Conservation (phyloP, 495 filamentous ascomycete species). For the Aspergillus panamensis region DNA sequence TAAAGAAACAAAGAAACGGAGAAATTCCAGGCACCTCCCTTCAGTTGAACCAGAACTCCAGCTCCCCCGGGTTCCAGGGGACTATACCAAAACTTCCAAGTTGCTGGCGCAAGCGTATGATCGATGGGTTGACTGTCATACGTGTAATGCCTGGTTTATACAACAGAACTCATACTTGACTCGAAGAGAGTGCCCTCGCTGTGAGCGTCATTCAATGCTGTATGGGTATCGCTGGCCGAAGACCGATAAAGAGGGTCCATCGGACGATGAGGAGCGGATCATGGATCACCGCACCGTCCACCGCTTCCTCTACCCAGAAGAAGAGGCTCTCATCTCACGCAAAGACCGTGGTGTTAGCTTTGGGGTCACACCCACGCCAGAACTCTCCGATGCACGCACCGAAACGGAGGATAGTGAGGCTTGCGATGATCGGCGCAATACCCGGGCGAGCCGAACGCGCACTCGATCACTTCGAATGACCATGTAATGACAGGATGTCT, state of each 20-base stretch:
- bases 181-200: slow-evolving; percentile 78
- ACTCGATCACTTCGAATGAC: slow-evolving; percentile 39
- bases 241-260: slow-evolving; percentile 69
- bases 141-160: slow-evolving; percentile 76
- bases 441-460: slow-evolving; percentile 36
- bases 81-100: slow-evolving; percentile 70
- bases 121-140: slow-evolving; percentile 83
- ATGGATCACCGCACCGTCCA: slow-evolving; percentile 71
- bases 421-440: slow-evolving; percentile 32
- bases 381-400: slow-evolving; percentile 38
- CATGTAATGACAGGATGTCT: slow-evolving; percentile 31
- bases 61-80: slow-evolving; percentile 59
- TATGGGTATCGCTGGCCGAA: slow-evolving; percentile 97
- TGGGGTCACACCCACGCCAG: slow-evolving; percentile 37
- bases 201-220: slow-evolving; percentile 91
- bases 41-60: slow-evolving; percentile 44
- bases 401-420: slow-evolving; percentile 39
- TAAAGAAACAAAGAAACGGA: slow-evolving; percentile 18
- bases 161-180: slow-evolving; percentile 85
- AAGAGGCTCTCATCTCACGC: slow-evolving; percentile 57
- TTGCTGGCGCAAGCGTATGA: slow-evolving; percentile 70
- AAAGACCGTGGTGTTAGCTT: slow-evolving; percentile 42
- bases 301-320: slow-evolving; percentile 62
- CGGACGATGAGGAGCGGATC: slow-evolving; percentile 72
- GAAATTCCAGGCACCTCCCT: slow-evolving; percentile 29